Evolutionary conservation across 1,139 yeast genomes (phyloP).

Genomic region (Waltiozyma sp.): DNA sequence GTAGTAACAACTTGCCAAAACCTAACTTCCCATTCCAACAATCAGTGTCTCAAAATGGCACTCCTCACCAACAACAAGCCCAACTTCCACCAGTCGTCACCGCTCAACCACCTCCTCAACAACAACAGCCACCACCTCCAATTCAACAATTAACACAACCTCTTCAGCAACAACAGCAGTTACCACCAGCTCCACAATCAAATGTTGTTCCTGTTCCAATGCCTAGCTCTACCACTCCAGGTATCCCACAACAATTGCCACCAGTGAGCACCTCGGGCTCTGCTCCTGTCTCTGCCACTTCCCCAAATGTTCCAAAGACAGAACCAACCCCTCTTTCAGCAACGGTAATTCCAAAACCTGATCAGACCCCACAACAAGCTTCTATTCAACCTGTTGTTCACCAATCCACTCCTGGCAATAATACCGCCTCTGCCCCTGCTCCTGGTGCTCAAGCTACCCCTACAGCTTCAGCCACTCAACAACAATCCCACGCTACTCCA

Average conservation of each 20-base stretch:
- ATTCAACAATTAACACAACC: constrained; percentile 23
- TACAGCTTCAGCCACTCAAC: constrained; percentile 13
- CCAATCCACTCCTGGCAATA: neutral
- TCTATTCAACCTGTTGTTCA: constrained; percentile 1
- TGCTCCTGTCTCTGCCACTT: constrained; percentile 5
- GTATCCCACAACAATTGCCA: neutral
- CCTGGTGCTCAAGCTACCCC: constrained; percentile 10
- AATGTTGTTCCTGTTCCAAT: constrained; percentile 2
- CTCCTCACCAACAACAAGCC: constrained; percentile 17
- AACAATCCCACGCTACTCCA: constrained; percentile 7
- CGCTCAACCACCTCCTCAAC: constrained; percentile 13
- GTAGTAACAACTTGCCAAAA: constrained; percentile 14
- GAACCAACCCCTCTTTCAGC: constrained; percentile 15
- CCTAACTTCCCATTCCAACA: constrained; percentile 12
- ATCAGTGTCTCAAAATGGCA: constrained; percentile 12
- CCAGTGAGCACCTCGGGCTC: neutral
- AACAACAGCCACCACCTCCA: constrained; percentile 6
- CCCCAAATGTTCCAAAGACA: constrained; percentile 19
- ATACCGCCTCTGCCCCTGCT: constrained; percentile 10
- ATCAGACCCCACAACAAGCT: constrained; percentile 4
- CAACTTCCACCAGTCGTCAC: constrained; percentile 21
- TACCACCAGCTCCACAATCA: constrained; percentile 8
- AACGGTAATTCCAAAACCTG: constrained; percentile 11
- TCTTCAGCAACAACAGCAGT: constrained; percentile 6
- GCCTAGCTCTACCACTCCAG: neutral